These are phyloP conservation scores for Vitis rotundifolia DNA, from an alignment of 164 flowering plant genomes.

Conservation along the genomic window DNA sequence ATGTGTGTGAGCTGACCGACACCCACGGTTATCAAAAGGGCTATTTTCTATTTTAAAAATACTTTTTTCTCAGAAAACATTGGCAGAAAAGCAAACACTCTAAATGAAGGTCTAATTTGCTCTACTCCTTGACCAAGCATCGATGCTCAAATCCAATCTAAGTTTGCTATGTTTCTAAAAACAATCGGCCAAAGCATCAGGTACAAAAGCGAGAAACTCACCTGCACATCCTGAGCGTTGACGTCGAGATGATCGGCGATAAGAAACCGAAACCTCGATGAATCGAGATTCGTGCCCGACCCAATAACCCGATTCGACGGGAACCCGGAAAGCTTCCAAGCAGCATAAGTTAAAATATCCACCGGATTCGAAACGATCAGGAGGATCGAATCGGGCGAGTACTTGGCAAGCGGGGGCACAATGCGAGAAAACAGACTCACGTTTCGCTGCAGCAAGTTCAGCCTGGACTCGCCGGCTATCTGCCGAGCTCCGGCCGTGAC, in stretches of 20 bases:
- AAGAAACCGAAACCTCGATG: slow-evolving; percentile 60
- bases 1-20: no score
- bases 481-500: slow-evolving; percentile 84
- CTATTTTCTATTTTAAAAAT: no score
- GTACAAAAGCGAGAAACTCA: neutral
- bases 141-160: no score
- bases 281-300: slow-evolving; percentile 69
- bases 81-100: neutral
- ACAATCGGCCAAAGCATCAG: no score
- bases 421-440: slow-evolving; percentile 42
- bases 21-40: no score
- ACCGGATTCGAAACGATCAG: slow-evolving; percentile 72
- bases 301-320: slow-evolving; percentile 66
- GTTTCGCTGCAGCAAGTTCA: slow-evolving; percentile 68
- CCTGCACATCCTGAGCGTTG: slow-evolving; percentile 75
- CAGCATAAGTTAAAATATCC: slow-evolving; percentile 56
- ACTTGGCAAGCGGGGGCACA: slow-evolving; percentile 49
- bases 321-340: slow-evolving; percentile 69
- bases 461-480: slow-evolving; percentile 64
- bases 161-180: no score
- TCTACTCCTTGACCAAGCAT: no score
- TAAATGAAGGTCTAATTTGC: no score
- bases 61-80: neutral
- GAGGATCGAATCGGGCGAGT: slow-evolving; percentile 48
- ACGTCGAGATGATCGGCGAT: slow-evolving; percentile 71